Evolutionary conservation across 768 basidiomycete genomes (phyloP), one percentile per base, ranked within the genome.

Genomic region (Lentinula aciculospora): DNA sequence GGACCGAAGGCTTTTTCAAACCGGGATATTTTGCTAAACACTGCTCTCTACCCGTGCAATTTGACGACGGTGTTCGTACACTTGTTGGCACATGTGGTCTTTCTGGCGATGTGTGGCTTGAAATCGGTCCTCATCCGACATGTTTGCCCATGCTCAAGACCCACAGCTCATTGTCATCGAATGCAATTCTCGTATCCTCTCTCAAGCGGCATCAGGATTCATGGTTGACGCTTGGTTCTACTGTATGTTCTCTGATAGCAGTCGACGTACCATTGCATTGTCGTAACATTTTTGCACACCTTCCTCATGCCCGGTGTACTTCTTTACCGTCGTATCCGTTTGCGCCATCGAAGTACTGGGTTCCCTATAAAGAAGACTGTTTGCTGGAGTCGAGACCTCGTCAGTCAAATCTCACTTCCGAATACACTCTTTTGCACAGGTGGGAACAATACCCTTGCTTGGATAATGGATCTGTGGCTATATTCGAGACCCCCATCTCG

Each of bases 251-350:
- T 34, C 64, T 90, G 9, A 88, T 81, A 64, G 62, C 65, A 3
- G 75, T 74, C 8, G 62, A 66, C 23, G 59, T 74, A 42, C 55
- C 66, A 1, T 57, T 89, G n/a, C 60, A 72, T 28, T 89, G 88
- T 88, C 73, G 81, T 19, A 67, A 71, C 2, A 73, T 81, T 5
- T 89, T 83, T 62, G 63, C 73, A 0, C 77, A 82, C 57, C 57
- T 83, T 5, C 61, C 73, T 0, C 56, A 72, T 7, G 67, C 70
- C 8, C 67, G 70, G 3, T 80, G 81, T 59, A 62, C 78, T n/a
- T 77, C 76, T 58, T 68, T 89, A 10, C 88, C 88, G 0, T 70
- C 76, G 3, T 90, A 89, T 66, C 85, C 86, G 1, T 86, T 88
- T 61, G 71, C 76, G 9, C 71, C 70, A 46, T 72, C 75, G 3